Base-by-base conservation (phyloP, 2,329 filamentous ascomycete genomes). In the Diaporthe humulicola region DNA sequence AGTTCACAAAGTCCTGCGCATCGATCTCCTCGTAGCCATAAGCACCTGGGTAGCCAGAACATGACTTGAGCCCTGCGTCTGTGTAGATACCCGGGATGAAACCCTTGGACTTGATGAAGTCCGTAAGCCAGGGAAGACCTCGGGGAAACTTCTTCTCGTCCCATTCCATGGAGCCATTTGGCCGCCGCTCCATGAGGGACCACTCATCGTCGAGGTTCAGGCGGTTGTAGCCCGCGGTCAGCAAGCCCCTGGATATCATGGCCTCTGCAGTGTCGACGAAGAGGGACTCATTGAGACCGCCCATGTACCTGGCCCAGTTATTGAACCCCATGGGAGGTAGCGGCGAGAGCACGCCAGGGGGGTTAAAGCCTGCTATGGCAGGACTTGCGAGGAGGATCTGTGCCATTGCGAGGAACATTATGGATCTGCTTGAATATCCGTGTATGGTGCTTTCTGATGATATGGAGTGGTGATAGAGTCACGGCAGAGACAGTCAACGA, bases 321-420 rank as follows among this genome's bases (percentile, higher is more conserved):
- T 88, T 88, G 82, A 87, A 89, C 33, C 86, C 87, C 87, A 89
- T 89, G 14, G 87, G 87, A 1, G 87, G 86, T 3, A 5, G 81
- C 80, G 33, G 83, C 78, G 38, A 84, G 40, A 76, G 74, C 9
- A 75, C 25, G 19, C 75, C 75, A 1, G 75, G 75, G 3, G 74
- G 70, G 50, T 71, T 61, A 60, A 73, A 75, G 45, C 57, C 74
- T 56, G 75, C 71, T 8, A 25, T n/a, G 25, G 71, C 74, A 33
- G 48, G 58, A 22, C 45, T 40, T 30, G 74, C 67, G 14, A 73
- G 69, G 22, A 76, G 58, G 52, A 75, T 50, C 48, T 74, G 74
- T 42, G 70, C 75, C 61, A 74, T 74, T 56, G 61, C 33, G 72
- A 72, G 48, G 30, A 76, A 42, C 60, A 73, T 69, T 4, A 28